Evolutionary conservation across 768 basidiomycete genomes (phyloP), one percentile per base, ranked within the genome.

Genomic region (Termitomyces titanicus): DNA sequence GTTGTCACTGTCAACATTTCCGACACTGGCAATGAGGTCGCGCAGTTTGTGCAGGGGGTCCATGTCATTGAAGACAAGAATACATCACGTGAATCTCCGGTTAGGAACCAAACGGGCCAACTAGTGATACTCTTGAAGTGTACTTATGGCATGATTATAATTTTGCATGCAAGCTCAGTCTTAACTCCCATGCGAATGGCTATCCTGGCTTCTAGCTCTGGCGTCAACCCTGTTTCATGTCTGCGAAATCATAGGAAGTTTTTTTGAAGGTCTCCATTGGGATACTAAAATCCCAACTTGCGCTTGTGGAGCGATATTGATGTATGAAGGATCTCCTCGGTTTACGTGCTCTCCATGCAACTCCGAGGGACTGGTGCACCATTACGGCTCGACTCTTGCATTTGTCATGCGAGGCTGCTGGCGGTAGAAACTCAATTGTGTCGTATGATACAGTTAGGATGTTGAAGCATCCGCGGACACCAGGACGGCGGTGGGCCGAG

Each of bases 31-130:
- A n/a, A 64, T 47, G 24, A 63, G 49, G 35, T 62, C 47, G 50
- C 56, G 58, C n/a, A 61, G 52, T 48, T 54, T 46, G 49, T 54
- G 54, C 27, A 64, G 37, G 9, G 52, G 51, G 33, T 62, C 61
- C 56, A 57, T 52, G 22, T n/a, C 20, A 9, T 17, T 18, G 44
- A 45, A 9, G 9, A 45, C n/a, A 20, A 45, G 2, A 10, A 24
- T 3, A n/a, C n/a, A n/a, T n/a, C n/a, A n/a, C n/a, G n/a, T n/a
- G n/a, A n/a, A n/a, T n/a, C n/a, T n/a, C n/a, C n/a, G n/a, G n/a
- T n/a, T n/a, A n/a, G n/a, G n/a, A n/a, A n/a, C n/a, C n/a, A n/a
- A n/a, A n/a, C n/a, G n/a, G n/a, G n/a, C n/a, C n/a, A n/a, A n/a
- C n/a, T n/a, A n/a, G n/a, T n/a, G n/a, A n/a, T n/a, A n/a, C n/a